phyloP scores from a whole-genome alignment of 148 eudicot species.

The Silene latifolia region DNA sequence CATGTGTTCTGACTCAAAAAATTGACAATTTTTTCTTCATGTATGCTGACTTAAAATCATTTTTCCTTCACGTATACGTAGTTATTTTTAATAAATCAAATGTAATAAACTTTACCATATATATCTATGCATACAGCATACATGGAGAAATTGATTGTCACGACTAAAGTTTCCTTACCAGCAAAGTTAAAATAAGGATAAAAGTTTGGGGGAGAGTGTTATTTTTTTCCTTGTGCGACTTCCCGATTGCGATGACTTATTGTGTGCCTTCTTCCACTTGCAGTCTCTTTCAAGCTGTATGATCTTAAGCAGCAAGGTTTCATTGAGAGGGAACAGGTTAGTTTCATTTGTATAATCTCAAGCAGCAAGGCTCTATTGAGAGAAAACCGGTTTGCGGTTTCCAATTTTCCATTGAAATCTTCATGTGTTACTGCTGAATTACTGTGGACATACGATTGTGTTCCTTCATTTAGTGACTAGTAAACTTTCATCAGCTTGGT shows the following conservation, averaged over 20 bases:
- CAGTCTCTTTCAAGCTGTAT: constrained; percentile 63
- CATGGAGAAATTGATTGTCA: too few species aligned
- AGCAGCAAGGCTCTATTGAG: not conserved
- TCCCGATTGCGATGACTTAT: not conserved
- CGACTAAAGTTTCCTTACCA: too few species aligned
- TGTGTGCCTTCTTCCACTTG: constrained; percentile 8
- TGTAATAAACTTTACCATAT: too few species aligned
- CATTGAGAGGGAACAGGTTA: constrained; percentile 66
- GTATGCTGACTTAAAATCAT: too few species aligned
- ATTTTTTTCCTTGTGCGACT: not conserved
- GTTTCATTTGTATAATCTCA: not conserved
- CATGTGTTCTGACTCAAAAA: too few species aligned
- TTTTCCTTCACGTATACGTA: too few species aligned
- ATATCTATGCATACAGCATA: too few species aligned
- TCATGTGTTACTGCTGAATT: not conserved
- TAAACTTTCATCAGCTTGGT: not conserved
- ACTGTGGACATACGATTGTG: not conserved
- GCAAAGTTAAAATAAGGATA: too few species aligned
- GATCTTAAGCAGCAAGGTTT: constrained; percentile 5
- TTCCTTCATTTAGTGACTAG: not conserved
- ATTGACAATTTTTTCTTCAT: too few species aligned
- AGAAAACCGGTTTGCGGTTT: not conserved
- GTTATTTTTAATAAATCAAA: too few species aligned
- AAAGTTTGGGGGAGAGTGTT: not conserved
- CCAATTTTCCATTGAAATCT: not conserved